Conservation (phyloP, 352 stramenopile genomes). For the Phytophthora pinifolia region DNA sequence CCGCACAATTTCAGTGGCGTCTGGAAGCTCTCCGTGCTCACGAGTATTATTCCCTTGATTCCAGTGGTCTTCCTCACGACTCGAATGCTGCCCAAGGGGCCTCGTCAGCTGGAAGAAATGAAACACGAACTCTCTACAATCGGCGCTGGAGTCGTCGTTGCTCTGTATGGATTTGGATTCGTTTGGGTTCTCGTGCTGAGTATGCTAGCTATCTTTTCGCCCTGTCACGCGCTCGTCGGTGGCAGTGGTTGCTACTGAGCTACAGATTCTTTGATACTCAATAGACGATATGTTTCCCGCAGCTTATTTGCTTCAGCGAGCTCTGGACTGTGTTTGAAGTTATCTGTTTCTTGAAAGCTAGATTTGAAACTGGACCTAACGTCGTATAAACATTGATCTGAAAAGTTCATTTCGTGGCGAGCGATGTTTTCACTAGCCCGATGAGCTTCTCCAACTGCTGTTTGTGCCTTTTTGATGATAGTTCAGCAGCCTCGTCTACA, state of each 20-base stretch:
- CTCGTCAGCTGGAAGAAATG: constrained; percentile 50
- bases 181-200: constrained; percentile 66
- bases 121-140: constrained; percentile 45
- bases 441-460: constrained; percentile 58
- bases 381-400: neutral
- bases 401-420: constrained; percentile 9
- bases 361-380: neutral
- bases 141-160: constrained; percentile 35
- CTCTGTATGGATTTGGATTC: constrained; percentile 58
- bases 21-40: constrained; percentile 81
- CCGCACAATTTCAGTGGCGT: constrained; percentile 57
- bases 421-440: constrained; percentile 45
- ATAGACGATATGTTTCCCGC: neutral
- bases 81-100: constrained; percentile 53
- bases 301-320: neutral
- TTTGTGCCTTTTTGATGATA: constrained; percentile 31
- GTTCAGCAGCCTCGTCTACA: neutral
- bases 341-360: too few species aligned
- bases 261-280: neutral
- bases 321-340: too few species aligned
- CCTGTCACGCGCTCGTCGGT: constrained; percentile 66
- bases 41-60: constrained; percentile 46
- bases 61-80: constrained; percentile 53
- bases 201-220: constrained; percentile 60
- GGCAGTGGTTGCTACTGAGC: constrained; percentile 46